Base-by-base conservation (phyloP, 2,329 filamentous ascomycete species). In the Cadophora sp. region DNA sequence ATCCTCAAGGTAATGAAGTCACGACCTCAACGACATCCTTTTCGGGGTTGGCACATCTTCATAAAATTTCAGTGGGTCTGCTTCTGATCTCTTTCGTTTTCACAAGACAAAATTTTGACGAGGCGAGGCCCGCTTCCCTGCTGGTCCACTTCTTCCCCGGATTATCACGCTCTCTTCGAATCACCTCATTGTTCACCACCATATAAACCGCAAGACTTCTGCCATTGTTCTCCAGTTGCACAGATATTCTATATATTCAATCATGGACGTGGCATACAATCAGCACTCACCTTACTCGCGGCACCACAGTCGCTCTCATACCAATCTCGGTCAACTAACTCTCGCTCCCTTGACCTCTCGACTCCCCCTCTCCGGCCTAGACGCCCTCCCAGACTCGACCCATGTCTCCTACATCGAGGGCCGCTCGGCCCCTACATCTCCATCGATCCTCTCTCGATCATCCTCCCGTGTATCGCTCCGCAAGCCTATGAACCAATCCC, bases 301-400 rank as follows among this genome's bases (percentile, higher is more conserved):
- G 68, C 86, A 86, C 71, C 87, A 88, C 79, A 86, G 84, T 74
- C 84, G 85, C 73, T 89, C 88, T 26, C 83, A 83, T 31, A 86
- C 84, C 60, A 89, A 85, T 78, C 80, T 89, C 71, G 85, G 86
- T 74, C 85, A 88, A 73, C 83, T 89, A 68, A 84, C 86, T 16
- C 86, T 91, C 68, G 88, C 87, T n/a, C 89, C 89, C 31, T 80
- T 91, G 65, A 90, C 88, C 27, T 83, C 85, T 62, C 87, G 86
- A 76, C 82, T 91, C 9, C 87, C 88, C 51, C 79, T 89, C 67
- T 80, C 83, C 69, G 86, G 89, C 74, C 79, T 81, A 66, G 84
- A 87, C 62, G 81, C 83, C 11, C 71, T 75, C 16, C 76, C 81
- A 40, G 75, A 79, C 40, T 70, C 14, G 76, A 76, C 29, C 70